phyloP scores from a whole-genome alignment of 2,329 filamentous ascomycete species.

The Karstenula rhodostoma region DNA sequence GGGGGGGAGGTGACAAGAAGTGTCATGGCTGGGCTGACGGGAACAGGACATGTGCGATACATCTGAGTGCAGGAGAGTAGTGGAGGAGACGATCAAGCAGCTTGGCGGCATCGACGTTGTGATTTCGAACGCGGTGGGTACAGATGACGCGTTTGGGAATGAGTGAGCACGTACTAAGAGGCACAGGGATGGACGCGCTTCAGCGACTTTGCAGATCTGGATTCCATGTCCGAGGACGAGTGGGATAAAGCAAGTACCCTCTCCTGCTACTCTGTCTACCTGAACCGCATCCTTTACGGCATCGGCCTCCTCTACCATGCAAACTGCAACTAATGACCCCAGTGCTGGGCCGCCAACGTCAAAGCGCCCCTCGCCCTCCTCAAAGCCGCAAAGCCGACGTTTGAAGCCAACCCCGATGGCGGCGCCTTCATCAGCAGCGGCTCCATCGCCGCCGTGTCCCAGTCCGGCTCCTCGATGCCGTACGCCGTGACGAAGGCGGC shows the following conservation, averaged over 20 bases:
- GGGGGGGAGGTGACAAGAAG: background rate
- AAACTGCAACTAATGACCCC: conserved; percentile 10
- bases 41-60: conserved; percentile 67
- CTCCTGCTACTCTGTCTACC: conserved; percentile 8
- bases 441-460: conserved; percentile 64
- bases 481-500: conserved; percentile 84
- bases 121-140: conserved; percentile 73
- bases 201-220: conserved; percentile 63
- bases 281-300: conserved; percentile 24
- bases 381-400: conserved; percentile 65
- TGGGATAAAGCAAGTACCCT: conserved; percentile 64
- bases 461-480: conserved; percentile 68
- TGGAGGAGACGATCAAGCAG: conserved; percentile 65
- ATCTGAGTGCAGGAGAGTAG: conserved; percentile 65
- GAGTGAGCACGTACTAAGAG: background rate
- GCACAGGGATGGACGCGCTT: conserved; percentile 69
- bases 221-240: conserved; percentile 66
- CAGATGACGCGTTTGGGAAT: background rate
- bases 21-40: conserved; percentile 1
- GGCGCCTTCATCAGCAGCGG: conserved; percentile 70
- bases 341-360: conserved; percentile 71
- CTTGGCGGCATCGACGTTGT: conserved; percentile 78
- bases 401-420: conserved; percentile 68
- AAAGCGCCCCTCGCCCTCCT: conserved; percentile 60
- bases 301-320: conserved; percentile 15